A percentile compares a stretch with the other conserved stretches of the same genome.
Evolutionary conservation across 1,284 basidiomycete genomes (phyloP).

Genomic region (Porodaedalea pini): DNA sequence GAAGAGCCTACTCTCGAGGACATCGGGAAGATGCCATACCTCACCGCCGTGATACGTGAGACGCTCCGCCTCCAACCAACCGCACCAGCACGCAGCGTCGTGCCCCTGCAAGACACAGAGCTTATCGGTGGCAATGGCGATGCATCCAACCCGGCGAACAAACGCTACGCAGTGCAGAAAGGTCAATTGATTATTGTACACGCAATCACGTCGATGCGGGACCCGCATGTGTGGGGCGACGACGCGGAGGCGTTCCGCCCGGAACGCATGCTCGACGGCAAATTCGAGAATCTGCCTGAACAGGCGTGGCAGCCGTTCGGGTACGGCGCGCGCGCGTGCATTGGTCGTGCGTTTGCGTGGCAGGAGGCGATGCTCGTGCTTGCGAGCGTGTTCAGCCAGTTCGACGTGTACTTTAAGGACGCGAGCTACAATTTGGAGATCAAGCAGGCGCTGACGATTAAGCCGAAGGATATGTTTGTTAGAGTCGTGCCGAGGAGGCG

Average conservation of each 20-base stretch:
- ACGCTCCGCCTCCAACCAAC: slow-evolving; percentile 44
- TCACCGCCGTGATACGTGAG: slow-evolving; percentile 46
- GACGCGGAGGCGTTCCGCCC: slow-evolving; percentile 44
- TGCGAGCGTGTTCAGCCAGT: slow-evolving; percentile 40
- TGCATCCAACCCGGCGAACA: slow-evolving; percentile 14
- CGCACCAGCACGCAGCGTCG: slow-evolving; percentile 36
- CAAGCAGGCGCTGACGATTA: slow-evolving; percentile 46
- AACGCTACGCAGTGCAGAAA: slow-evolving; percentile 39
- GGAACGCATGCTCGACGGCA: slow-evolving; percentile 47
- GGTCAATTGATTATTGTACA: slow-evolving; percentile 33
- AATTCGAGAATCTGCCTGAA: slow-evolving; percentile 42
- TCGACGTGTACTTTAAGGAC: slow-evolving; percentile 43
- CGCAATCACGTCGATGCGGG: slow-evolving; percentile 37
- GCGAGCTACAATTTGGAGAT: slow-evolving; percentile 42
- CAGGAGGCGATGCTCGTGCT: slow-evolving; percentile 45
- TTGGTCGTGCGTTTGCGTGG: slow-evolving; percentile 45
- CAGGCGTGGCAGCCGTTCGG: slow-evolving; percentile 48
- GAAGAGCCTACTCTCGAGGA: slow-evolving; percentile 37
- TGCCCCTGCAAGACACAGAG: slow-evolving; percentile 36
- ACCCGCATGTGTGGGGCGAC: slow-evolving; percentile 47
- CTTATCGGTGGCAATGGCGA: slow-evolving; percentile 33
- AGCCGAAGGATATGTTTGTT: slow-evolving; percentile 43
- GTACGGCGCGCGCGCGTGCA: slow-evolving; percentile 42
- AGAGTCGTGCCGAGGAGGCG: slow-evolving; percentile 36
- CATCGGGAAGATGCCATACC: slow-evolving; percentile 42